Percentiles rank a stretch among this genome's conserved stretches.
These are phyloP conservation scores for Polytolypa hystricis DNA, from an alignment of 2,329 filamentous ascomycete genomes.

Conservation along the genomic window DNA sequence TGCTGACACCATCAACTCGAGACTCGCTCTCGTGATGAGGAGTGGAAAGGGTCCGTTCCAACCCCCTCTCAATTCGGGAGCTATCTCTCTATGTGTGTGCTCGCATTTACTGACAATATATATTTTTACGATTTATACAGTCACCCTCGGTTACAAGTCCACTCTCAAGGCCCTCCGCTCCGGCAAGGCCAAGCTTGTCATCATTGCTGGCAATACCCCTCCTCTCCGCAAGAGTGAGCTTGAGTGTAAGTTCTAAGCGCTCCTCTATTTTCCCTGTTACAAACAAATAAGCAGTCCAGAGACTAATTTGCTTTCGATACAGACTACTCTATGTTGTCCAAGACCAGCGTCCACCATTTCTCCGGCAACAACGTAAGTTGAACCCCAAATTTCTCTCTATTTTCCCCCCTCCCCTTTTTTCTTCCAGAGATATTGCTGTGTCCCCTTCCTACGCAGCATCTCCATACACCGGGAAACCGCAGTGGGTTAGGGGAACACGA, in stretches of 20 bases:
- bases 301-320: not conserved
- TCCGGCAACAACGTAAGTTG: constrained; percentile 93
- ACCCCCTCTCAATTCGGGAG: no score
- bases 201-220: constrained; percentile 91
- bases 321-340: constrained; percentile 78
- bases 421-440: no score
- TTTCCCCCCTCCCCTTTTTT: no score
- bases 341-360: constrained; percentile 97
- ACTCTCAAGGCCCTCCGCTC: constrained; percentile 82
- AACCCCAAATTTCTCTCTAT: no score
- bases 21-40: constrained; percentile 60
- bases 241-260: constrained; percentile 49
- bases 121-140: constrained; percentile 30
- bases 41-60: constrained; percentile 42
- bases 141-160: constrained; percentile 83
- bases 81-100: no score
- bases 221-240: constrained; percentile 96
- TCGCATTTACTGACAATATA: no score
- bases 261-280: constrained; percentile 15
- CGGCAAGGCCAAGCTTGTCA: constrained; percentile 97
- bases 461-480: no score
- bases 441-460: no score
- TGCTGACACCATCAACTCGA: constrained; percentile 66
- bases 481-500: no score
- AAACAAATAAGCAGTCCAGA: not conserved